A percentile compares a stretch with the other conserved stretches of the same genome.
These are phyloP conservation scores for Ceratocystis cacaofunesta DNA, from an alignment of 2,329 filamentous ascomycete species.

Conservation along the genomic window DNA sequence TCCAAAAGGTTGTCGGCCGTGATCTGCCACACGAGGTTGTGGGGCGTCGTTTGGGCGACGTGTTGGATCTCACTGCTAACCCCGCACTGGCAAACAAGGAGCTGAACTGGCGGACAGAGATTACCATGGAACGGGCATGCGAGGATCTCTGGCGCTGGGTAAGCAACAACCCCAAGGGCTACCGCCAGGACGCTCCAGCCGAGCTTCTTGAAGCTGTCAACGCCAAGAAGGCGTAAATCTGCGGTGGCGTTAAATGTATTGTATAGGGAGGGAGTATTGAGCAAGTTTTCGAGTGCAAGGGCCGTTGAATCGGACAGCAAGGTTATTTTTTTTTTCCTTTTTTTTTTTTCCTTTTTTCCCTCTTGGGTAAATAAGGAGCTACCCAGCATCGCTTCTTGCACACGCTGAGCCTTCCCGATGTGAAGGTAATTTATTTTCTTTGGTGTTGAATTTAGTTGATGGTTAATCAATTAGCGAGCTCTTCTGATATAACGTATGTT, in stretches of 20 bases:
- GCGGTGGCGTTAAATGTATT: neutral
- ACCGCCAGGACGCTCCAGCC: slow-evolving; percentile 78
- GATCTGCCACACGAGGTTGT: slow-evolving; percentile 79
- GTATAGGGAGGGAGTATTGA: neutral
- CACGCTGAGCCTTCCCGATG: neutral
- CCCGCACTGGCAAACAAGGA: slow-evolving; percentile 75
- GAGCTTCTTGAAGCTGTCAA: slow-evolving; percentile 56
- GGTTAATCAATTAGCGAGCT: neutral
- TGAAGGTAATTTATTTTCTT: neutral
- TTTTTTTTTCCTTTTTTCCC: neutral
- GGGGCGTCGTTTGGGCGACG: slow-evolving; percentile 70
- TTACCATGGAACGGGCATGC: slow-evolving; percentile 84
- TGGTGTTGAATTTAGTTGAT: neutral
- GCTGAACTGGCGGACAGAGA: slow-evolving; percentile 80
- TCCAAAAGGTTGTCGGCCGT: slow-evolving; percentile 71
- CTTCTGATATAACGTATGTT: neutral
- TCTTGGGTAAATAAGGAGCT: neutral
- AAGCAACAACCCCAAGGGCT: slow-evolving; percentile 88
- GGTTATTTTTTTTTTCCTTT: neutral
- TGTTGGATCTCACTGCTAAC: slow-evolving; percentile 88
- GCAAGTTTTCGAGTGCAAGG: neutral
- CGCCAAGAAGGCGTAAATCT: slow-evolving; percentile 27
- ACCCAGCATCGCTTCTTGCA: neutral
- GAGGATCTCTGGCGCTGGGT: slow-evolving; percentile 95
- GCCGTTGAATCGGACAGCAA: neutral